phyloP scores from a whole-genome alignment of 352 stramenopile genomes.

The Elongisporangium prolatum region DNA sequence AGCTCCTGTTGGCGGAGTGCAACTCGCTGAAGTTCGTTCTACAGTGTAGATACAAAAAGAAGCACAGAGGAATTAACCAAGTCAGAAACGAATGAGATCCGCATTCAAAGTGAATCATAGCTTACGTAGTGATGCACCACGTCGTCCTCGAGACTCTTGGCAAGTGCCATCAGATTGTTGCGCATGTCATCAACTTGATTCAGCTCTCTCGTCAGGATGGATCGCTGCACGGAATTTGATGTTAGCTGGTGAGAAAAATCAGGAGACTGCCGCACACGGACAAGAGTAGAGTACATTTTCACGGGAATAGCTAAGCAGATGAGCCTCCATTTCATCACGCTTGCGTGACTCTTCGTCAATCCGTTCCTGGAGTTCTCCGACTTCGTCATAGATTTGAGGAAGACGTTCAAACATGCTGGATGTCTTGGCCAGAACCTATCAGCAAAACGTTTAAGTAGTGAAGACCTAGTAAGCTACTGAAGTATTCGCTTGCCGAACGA shows the following conservation, averaged over 20 bases:
- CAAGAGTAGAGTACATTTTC: slow-evolving; percentile 32
- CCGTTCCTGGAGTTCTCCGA: slow-evolving; percentile 60
- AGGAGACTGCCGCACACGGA: too few species aligned
- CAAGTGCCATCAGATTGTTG: slow-evolving; percentile 39
- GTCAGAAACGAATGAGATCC: neutral
- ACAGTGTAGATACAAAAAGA: neutral
- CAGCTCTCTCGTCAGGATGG: slow-evolving; percentile 45
- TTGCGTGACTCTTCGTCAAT: slow-evolving; percentile 69
- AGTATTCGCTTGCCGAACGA: neutral
- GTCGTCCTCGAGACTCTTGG: slow-evolving; percentile 58
- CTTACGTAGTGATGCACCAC: slow-evolving; percentile 47
- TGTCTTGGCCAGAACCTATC: slow-evolving; percentile 16
- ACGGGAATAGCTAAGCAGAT: slow-evolving; percentile 55
- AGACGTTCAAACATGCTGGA: slow-evolving; percentile 67
- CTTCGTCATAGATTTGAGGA: slow-evolving; percentile 59
- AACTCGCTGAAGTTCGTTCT: slow-evolving; percentile 54
- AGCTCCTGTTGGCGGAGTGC: slow-evolving; percentile 34
- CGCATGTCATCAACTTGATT: slow-evolving; percentile 53
- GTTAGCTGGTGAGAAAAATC: neutral
- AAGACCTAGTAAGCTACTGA: too few species aligned
- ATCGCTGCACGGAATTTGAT: slow-evolving; percentile 15
- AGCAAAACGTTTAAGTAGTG: neutral
- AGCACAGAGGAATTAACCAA: neutral
- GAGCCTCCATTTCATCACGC: slow-evolving; percentile 57
- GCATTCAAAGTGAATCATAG: neutral